Percentiles rank a stretch among this genome's conserved stretches.
These are phyloP conservation scores for Whalleya microplaca DNA, from an alignment of 2,329 filamentous ascomycete genomes.

Conservation along the genomic window DNA sequence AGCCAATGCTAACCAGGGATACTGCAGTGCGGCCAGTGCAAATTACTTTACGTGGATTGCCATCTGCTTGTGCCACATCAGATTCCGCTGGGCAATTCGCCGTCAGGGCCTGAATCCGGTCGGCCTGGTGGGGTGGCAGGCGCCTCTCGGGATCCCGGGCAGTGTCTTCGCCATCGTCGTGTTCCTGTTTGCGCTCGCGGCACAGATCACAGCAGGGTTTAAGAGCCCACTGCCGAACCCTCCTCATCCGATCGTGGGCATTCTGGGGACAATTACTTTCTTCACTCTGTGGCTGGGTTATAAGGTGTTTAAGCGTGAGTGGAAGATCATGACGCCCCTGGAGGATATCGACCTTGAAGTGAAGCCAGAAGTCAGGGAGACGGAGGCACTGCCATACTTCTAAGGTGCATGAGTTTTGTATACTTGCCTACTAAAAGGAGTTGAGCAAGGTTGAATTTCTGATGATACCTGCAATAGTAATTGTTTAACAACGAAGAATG, in stretches of 20 bases:
- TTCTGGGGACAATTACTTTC: conserved; percentile 35
- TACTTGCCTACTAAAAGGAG: too few relatives aligned
- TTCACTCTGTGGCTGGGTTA: conserved; percentile 32
- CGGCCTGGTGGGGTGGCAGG: conserved; percentile 35
- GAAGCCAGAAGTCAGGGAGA: background rate
- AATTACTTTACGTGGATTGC: conserved; percentile 54
- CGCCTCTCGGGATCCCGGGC: conserved; percentile 34
- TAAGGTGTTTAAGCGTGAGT: conserved; percentile 17
- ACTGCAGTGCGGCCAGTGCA: conserved; percentile 42
- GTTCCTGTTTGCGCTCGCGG: conserved; percentile 36
- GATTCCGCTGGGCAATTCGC: conserved; percentile 46
- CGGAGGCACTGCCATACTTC: background rate
- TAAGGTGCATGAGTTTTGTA: too few relatives aligned
- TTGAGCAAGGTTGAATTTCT: too few relatives aligned
- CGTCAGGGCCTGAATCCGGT: conserved; percentile 42
- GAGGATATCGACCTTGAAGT: conserved; percentile 30
- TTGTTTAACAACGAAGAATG: too few relatives aligned
- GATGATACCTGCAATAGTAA: too few relatives aligned
- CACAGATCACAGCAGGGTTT: conserved; percentile 35
- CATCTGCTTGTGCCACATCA: conserved; percentile 50
- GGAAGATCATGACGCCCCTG: conserved; percentile 28
- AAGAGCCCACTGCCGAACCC: conserved; percentile 22
- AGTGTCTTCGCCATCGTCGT: conserved; percentile 36
- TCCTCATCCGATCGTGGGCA: conserved; percentile 31
- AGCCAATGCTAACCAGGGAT: too few relatives aligned